phyloP scores from a whole-genome alignment of 2,329 filamentous ascomycete genomes.

The Metarhizium album region DNA sequence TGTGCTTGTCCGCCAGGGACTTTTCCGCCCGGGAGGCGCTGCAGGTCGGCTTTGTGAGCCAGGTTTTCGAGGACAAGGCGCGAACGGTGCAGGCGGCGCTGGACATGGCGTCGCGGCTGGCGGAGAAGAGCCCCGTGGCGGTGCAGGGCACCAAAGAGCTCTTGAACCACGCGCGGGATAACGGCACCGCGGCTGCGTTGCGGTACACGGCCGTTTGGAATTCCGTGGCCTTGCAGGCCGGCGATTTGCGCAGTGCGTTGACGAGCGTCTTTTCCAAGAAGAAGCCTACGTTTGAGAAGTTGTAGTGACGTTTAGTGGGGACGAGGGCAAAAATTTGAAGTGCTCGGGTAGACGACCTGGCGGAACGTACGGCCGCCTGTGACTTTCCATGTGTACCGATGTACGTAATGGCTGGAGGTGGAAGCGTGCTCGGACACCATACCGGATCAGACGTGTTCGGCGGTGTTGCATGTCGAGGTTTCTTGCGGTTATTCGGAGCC shows the following conservation, averaged over 20 bases:
- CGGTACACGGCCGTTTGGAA: conserved; percentile 87
- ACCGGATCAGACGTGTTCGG: too few species aligned
- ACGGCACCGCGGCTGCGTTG: conserved; percentile 65
- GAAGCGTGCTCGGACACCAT: too few species aligned
- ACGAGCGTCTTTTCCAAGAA: conserved; percentile 67
- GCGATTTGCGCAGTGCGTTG: conserved; percentile 65
- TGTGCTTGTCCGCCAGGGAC: conserved; percentile 58
- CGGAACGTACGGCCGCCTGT: too few species aligned
- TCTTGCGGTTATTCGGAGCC: conserved; percentile 31
- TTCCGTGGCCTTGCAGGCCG: conserved; percentile 66
- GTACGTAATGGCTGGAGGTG: too few species aligned
- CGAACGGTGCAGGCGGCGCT: conserved; percentile 52
- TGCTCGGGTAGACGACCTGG: too few species aligned
- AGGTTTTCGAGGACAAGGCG: conserved; percentile 52
- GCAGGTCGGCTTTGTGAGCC: conserved; percentile 58
- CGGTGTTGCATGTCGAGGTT: too few species aligned
- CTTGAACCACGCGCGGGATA: conserved; percentile 70
- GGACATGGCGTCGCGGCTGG: conserved; percentile 53
- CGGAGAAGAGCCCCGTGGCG: conserved; percentile 76
- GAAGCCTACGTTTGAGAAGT: conserved; percentile 74
- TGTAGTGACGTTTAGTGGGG: conserved; percentile 49
- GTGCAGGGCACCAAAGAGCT: conserved; percentile 82
- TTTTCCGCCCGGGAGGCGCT: conserved; percentile 61
- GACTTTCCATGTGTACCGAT: too few species aligned
- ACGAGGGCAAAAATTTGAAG: too few species aligned